A percentile compares a stretch with the other conserved stretches of the same genome.
Conservation (phyloP, 2,329 filamentous ascomycete species). For the Penicillium concentricum region DNA sequence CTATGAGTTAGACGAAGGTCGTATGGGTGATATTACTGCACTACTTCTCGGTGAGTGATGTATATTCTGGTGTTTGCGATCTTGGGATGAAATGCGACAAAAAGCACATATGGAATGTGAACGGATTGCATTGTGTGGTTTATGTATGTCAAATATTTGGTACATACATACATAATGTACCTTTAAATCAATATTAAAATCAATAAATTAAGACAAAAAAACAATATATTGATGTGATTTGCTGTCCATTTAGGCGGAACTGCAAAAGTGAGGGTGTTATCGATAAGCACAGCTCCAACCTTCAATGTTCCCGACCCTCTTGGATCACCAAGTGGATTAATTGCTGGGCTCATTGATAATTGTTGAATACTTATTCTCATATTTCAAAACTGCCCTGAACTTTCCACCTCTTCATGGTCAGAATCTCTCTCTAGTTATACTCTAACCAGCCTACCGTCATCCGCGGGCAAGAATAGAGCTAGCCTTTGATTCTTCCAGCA, state of each 20-base stretch:
- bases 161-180: no score
- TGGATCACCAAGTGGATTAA: neutral
- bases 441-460: no score
- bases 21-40: constrained; percentile 86
- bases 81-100: neutral
- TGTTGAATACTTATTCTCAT: neutral
- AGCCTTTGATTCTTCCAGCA: neutral
- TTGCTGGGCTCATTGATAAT: neutral
- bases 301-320: neutral
- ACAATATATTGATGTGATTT: neutral
- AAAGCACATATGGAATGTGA: neutral
- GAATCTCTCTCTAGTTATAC: neutral
- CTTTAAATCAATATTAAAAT: neutral
- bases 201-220: neutral
- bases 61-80: neutral
- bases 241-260: neutral
- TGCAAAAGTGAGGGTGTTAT: neutral
- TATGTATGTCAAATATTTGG: neutral
- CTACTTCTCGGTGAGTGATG: constrained; percentile 70
- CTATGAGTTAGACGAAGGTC: constrained; percentile 84
- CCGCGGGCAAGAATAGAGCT: neutral
- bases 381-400: neutral
- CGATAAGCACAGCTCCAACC: constrained; percentile 2
- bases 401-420: no score
- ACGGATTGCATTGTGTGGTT: constrained; percentile 1